A percentile compares a stretch with the other conserved stretches of the same genome.
These are phyloP conservation scores for Keithomyces neogunnii DNA, from an alignment of 2,329 filamentous ascomycete species.

Conservation along the genomic window DNA sequence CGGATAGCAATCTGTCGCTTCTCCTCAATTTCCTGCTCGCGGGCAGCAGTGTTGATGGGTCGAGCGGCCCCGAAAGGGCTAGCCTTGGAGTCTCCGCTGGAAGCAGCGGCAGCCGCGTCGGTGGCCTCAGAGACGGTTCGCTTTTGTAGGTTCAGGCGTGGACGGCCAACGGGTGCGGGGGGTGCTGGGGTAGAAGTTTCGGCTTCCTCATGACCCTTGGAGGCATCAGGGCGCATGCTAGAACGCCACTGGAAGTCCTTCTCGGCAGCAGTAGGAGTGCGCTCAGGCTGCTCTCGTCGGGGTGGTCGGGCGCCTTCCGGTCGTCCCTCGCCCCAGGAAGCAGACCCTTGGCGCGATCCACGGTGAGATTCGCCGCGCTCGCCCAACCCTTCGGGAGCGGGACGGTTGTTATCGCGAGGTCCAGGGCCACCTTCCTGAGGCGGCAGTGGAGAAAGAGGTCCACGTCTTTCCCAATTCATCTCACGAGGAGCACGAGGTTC, in stretches of 20 bases:
- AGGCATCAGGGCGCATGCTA: conserved; percentile 78
- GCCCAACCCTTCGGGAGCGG: conserved; percentile 43
- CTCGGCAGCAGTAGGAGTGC: conserved; percentile 78
- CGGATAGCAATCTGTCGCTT: conserved; percentile 66
- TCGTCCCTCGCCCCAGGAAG: conserved; percentile 65
- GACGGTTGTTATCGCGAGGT: conserved; percentile 47
- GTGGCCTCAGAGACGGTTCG: conserved; percentile 74
- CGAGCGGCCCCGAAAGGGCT: conserved; percentile 90
- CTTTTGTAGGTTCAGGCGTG: conserved; percentile 82
- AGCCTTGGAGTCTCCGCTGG: conserved; percentile 63
- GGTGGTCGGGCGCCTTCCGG: conserved; percentile 75
- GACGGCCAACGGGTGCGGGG: conserved; percentile 51
- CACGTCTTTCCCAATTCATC: conserved; percentile 89
- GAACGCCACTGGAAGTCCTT: conserved; percentile 88
- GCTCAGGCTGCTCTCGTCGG: conserved; percentile 61
- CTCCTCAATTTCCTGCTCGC: conserved; percentile 85
- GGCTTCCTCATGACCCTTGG: conserved; percentile 59
- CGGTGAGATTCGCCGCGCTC: conserved; percentile 49
- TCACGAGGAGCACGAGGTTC: conserved; percentile 60
- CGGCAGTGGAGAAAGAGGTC: conserved; percentile 69
- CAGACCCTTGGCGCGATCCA: conserved; percentile 59
- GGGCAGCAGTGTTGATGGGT: conserved; percentile 85
- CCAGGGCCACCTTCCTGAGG: conserved; percentile 39
- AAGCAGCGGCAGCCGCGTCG: conserved; percentile 41
- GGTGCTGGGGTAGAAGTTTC: conserved; percentile 55